These are phyloP conservation scores for Ettlia oleoabundans DNA, from an alignment of 139 green algal genomes.

Conservation along the genomic window DNA sequence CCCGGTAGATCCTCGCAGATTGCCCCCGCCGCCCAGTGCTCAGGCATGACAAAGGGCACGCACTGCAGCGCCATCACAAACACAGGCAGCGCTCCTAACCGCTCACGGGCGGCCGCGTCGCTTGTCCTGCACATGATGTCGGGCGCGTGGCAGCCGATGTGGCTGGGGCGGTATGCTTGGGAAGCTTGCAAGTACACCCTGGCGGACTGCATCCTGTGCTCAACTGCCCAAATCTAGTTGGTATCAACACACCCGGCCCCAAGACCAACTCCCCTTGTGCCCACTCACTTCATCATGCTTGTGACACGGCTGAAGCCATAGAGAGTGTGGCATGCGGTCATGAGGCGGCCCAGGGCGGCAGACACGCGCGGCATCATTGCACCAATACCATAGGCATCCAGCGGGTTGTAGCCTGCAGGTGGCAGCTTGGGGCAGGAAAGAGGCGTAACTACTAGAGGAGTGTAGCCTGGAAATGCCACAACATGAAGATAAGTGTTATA, in stretches of 20 bases:
- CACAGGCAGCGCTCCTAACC: constrained; percentile 53
- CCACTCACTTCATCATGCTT: constrained; percentile 34
- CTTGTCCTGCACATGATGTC: constrained; percentile 20
- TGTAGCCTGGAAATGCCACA: no score
- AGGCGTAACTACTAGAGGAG: no score
- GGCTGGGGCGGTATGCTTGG: neutral
- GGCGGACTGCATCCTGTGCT: no score
- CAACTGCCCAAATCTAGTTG: no score
- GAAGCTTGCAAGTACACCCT: neutral
- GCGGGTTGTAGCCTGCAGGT: constrained; percentile 54
- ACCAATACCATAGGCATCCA: constrained; percentile 62
- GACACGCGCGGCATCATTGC: constrained; percentile 41
- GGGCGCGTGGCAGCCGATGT: no score
- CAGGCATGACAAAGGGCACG: constrained; percentile 65
- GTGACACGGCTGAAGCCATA: constrained; percentile 47
- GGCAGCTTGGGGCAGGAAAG: no score
- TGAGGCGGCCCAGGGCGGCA: constrained; percentile 44
- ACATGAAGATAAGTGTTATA: no score
- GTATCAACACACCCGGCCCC: no score
- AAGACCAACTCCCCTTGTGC: no score
- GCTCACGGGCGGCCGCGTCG: constrained; percentile 31
- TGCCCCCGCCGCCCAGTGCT: constrained; percentile 56
- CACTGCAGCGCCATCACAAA: constrained; percentile 65
- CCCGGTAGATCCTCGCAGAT: constrained; percentile 64
- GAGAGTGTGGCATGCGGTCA: constrained; percentile 56